Conservation (phyloP, 2,329 filamentous ascomycete species). For the Macrophomina pseudophaseolina region DNA sequence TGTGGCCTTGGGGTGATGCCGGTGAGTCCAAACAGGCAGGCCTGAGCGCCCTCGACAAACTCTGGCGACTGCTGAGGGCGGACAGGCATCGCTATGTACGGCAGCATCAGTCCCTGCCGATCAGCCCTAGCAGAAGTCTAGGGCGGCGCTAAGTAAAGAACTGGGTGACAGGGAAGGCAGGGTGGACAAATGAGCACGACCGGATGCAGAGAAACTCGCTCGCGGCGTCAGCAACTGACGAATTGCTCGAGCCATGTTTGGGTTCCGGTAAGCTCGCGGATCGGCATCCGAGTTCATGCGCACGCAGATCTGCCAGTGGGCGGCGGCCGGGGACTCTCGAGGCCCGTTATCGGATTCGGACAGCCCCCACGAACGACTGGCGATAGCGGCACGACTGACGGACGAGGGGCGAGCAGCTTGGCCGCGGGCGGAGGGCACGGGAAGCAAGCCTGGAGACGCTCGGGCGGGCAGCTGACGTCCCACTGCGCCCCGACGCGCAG, state of each 20-base stretch:
- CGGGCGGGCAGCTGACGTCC: constrained; percentile 23
- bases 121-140: constrained; percentile 19
- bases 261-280: constrained; percentile 22
- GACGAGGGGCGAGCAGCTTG: not conserved
- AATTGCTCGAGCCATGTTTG: constrained; percentile 20
- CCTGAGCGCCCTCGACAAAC: too few relatives aligned
- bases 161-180: constrained; percentile 7
- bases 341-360: constrained; percentile 5
- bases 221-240: constrained; percentile 9
- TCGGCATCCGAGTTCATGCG: constrained; percentile 20
- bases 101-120: constrained; percentile 22
- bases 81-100: not conserved
- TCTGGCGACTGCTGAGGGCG: not conserved
- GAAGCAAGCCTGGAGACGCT: not conserved
- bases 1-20: not conserved
- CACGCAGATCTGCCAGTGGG: constrained; percentile 12
- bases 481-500: constrained; percentile 24
- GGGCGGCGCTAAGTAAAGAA: not conserved
- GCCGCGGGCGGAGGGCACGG: not conserved
- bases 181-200: constrained; percentile 1
- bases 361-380: not conserved
- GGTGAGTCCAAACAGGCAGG: constrained; percentile 7
- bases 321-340: constrained; percentile 7
- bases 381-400: not conserved
- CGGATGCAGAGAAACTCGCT: constrained; percentile 10